Percentiles rank a stretch among this genome's conserved stretches.
phyloP scores from a whole-genome alignment of 257 asterid species.

The Solanum sparsipilum region DNA sequence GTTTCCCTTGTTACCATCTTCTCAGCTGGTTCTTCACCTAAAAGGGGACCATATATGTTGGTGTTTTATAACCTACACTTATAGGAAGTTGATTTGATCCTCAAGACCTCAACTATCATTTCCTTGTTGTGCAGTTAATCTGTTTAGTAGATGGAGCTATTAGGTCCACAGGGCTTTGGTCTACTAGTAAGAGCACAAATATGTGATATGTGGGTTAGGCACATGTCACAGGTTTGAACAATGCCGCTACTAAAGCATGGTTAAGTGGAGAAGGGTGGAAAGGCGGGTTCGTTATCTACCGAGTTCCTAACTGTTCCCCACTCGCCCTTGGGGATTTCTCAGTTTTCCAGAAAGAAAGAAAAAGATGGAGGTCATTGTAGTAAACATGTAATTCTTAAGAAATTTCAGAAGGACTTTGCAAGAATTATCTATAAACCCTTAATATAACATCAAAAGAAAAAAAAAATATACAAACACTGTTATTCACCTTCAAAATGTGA shows the following conservation, averaged over 20 bases:
- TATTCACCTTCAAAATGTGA: background rate
- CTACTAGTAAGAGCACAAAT: background rate
- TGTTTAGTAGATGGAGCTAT: background rate
- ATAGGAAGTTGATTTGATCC: background rate
- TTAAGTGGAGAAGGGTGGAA: background rate
- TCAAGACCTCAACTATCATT: background rate
- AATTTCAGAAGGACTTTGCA: background rate
- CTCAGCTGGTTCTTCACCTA: background rate
- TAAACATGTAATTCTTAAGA: background rate
- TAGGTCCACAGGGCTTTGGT: background rate
- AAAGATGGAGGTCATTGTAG: background rate
- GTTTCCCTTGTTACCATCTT: background rate
- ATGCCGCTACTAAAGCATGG: background rate
- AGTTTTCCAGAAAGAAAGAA: background rate
- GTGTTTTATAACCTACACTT: background rate
- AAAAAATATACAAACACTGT: background rate
- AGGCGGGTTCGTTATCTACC: background rate
- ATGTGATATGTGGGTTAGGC: background rate
- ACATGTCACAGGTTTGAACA: background rate
- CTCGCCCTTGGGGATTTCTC: background rate
- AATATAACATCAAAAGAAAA: background rate
- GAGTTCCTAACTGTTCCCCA: background rate
- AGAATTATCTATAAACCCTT: background rate
- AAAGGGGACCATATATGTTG: background rate
- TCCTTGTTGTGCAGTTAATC: background rate